Percentiles rank a stretch among this genome's conserved stretches.
Conservation (phyloP, 345 rosid species). For the Tarenaya hassleriana region DNA sequence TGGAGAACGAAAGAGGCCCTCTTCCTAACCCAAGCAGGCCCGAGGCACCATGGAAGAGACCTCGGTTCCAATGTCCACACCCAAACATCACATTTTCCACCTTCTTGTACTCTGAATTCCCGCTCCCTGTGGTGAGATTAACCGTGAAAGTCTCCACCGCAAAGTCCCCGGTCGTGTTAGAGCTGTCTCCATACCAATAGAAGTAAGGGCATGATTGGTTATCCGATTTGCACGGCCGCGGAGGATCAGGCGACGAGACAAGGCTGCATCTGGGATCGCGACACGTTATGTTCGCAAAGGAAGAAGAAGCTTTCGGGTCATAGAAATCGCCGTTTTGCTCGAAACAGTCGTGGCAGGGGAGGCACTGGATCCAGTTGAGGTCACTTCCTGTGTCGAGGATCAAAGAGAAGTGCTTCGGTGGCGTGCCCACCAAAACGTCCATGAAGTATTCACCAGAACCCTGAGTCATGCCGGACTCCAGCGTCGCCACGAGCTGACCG, state of each 20-base stretch:
- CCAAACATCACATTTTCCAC: constrained; percentile 76
- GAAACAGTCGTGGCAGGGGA: constrained; percentile 86
- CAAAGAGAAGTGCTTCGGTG: constrained; percentile 76
- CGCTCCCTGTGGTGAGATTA: constrained; percentile 41
- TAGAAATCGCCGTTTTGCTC: constrained; percentile 66
- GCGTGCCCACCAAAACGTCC: constrained; percentile 79
- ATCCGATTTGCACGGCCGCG: constrained; percentile 41
- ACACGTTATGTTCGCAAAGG: constrained; percentile 59
- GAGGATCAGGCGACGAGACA: constrained; percentile 71
- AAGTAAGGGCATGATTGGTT: constrained; percentile 71
- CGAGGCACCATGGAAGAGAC: constrained; percentile 64
- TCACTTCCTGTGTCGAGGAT: constrained; percentile 95
- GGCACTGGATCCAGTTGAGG: constrained; percentile 88
- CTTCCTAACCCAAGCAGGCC: constrained; percentile 84
- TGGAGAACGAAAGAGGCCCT: constrained; percentile 76
- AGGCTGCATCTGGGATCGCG: constrained; percentile 52
- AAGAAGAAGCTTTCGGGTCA: constrained; percentile 51
- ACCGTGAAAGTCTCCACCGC: constrained; percentile 71
- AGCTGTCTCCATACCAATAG: constrained; percentile 87
- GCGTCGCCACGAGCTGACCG: constrained; percentile 64
- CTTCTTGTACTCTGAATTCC: constrained; percentile 36
- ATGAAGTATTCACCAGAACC: constrained; percentile 94
- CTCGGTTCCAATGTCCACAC: constrained; percentile 88
- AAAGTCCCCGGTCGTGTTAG: constrained; percentile 77
- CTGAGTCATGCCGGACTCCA: constrained; percentile 73